A percentile compares a stretch with the other conserved stretches of the same genome.
Conservation (phyloP, 331 rosid genomes). For the Malus hybrid region DNA sequence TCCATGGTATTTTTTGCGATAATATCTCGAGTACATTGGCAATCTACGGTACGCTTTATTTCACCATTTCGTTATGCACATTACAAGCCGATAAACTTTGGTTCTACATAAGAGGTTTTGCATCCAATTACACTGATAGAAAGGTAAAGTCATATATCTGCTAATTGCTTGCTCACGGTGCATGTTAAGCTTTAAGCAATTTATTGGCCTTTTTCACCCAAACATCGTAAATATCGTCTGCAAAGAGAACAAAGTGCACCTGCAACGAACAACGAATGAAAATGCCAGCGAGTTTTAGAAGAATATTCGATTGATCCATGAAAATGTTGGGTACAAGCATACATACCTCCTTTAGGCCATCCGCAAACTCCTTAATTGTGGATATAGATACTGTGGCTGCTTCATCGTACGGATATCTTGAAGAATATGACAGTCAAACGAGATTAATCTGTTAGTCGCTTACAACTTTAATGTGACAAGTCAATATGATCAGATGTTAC, state of each 20-base stretch:
- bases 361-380: slow-evolving; percentile 44
- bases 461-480: not conserved
- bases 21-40: not conserved
- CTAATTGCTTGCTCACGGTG: not conserved
- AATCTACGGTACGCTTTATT: not conserved
- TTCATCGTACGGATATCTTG: slow-evolving; percentile 78
- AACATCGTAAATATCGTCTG: slow-evolving; percentile 42
- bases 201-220: slow-evolving; percentile 63
- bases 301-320: not conserved
- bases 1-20: not conserved
- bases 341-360: slow-evolving; percentile 74
- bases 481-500: not conserved
- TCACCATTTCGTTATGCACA: not conserved
- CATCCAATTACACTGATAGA: not conserved
- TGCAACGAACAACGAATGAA: slow-evolving; percentile 25
- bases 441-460: not conserved
- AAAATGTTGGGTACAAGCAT: not conserved
- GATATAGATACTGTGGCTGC: slow-evolving; percentile 74
- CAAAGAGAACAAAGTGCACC: slow-evolving; percentile 74
- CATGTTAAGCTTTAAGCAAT: slow-evolving; percentile 28
- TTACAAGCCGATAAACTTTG: not conserved
- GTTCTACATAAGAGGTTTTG: not conserved
- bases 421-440: slow-evolving; percentile 7
- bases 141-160: not conserved
- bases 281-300: not conserved